Conservation (phyloP, 345 rosid genomes). For the Erysimum cheiranthoides region DNA sequence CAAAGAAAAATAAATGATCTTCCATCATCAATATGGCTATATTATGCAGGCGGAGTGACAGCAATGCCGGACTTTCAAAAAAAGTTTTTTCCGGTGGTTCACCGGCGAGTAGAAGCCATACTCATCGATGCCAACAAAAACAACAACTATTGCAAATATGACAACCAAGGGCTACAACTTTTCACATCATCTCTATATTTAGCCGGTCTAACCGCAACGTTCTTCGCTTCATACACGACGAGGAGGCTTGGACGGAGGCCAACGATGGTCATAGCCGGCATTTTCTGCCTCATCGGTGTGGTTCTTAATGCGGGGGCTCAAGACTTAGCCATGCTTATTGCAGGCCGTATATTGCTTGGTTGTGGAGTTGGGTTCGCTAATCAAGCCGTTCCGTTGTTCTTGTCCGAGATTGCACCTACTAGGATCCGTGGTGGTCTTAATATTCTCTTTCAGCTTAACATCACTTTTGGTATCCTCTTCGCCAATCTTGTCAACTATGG, state of each 20-base stretch:
- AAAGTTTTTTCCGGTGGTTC: constrained; percentile 83
- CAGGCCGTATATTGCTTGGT: constrained; percentile 86
- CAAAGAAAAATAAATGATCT: not conserved
- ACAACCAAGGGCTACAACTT: constrained; percentile 84
- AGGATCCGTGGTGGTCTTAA: constrained; percentile 91
- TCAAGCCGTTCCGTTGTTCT: constrained; percentile 95
- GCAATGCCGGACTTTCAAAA: constrained; percentile 76
- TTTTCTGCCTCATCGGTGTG: constrained; percentile 78
- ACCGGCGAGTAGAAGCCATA: constrained; percentile 50
- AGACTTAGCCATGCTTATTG: constrained; percentile 87
- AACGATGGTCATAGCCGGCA: constrained; percentile 91
- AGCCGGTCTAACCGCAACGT: constrained; percentile 87
- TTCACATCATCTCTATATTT: constrained; percentile 94
- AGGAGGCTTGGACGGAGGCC: constrained; percentile 72
- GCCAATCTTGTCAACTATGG: constrained; percentile 94
- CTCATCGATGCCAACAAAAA: not conserved
- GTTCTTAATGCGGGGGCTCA: constrained; percentile 75
- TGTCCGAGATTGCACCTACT: constrained; percentile 97
- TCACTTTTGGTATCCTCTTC: constrained; percentile 92
- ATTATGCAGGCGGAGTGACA: constrained; percentile 92
- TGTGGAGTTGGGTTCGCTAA: constrained; percentile 97
- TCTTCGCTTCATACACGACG: constrained; percentile 95
- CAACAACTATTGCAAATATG: constrained; percentile 91
- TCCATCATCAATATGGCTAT: constrained; percentile 12
- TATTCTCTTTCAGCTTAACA: constrained; percentile 90